A percentile compares a stretch with the other conserved stretches of the same genome.
Conservation (phyloP, 495 filamentous ascomycete species). For the Penicillium steckii region DNA sequence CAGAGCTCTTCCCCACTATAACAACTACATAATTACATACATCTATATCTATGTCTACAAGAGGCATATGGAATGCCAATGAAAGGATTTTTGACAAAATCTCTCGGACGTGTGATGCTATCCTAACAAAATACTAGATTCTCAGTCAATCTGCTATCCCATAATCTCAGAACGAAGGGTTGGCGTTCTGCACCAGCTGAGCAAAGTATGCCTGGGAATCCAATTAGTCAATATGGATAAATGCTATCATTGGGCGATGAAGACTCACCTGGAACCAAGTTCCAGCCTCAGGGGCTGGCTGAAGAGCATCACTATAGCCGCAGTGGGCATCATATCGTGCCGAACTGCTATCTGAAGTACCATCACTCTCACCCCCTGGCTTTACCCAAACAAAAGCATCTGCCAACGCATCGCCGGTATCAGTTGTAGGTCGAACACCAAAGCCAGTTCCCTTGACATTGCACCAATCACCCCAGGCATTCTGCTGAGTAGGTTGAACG, state of each 20-base stretch:
- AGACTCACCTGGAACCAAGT: slow-evolving; percentile 66
- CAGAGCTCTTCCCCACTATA: no score
- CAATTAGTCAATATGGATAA: slow-evolving; percentile 3
- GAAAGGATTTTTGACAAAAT: no score
- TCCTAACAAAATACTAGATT: neutral
- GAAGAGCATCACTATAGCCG: slow-evolving; percentile 55
- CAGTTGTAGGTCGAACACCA: slow-evolving; percentile 63
- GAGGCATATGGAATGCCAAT: no score
- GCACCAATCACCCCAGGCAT: slow-evolving; percentile 81
- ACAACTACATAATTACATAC: no score
- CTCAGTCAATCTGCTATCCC: neutral
- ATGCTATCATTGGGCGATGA: neutral
- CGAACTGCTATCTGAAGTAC: slow-evolving; percentile 62
- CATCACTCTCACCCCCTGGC: slow-evolving; percentile 80
- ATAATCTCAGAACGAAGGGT: slow-evolving; percentile 9
- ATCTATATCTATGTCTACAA: no score
- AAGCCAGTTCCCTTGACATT: slow-evolving; percentile 76
- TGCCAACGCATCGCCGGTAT: slow-evolving; percentile 58
- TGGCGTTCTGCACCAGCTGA: slow-evolving; percentile 17
- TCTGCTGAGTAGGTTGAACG: slow-evolving; percentile 61
- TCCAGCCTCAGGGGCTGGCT: slow-evolving; percentile 77
- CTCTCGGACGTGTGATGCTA: no score
- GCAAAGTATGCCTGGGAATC: slow-evolving; percentile 25
- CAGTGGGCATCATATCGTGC: slow-evolving; percentile 72
- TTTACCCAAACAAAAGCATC: slow-evolving; percentile 86